Evolutionary conservation across 805 yeast genomes (phyloP).

Genomic region (Metschnikowia borealis): DNA sequence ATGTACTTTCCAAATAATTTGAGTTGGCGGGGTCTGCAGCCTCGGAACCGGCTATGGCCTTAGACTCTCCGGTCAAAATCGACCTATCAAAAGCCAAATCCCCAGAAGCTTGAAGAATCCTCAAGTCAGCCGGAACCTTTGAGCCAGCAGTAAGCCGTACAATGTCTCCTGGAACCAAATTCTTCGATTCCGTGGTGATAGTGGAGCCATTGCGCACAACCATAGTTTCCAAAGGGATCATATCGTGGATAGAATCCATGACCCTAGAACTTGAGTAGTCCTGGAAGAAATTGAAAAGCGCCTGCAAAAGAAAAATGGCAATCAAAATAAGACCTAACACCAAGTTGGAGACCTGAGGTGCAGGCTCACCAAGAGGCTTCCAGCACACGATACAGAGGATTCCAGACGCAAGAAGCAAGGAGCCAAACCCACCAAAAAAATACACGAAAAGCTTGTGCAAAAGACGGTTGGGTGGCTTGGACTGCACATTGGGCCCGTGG

Average conservation of each 20-base stretch:
- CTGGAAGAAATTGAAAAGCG: slow-evolving; percentile 42
- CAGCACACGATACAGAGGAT: slow-evolving; percentile 41
- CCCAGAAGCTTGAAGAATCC: slow-evolving; percentile 34
- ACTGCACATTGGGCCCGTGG: slow-evolving; percentile 35
- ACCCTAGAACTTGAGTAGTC: slow-evolving; percentile 46
- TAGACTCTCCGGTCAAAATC: slow-evolving; percentile 48
- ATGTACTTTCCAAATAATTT: slow-evolving; percentile 40
- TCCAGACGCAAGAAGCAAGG: slow-evolving; percentile 39
- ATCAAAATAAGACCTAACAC: slow-evolving; percentile 41
- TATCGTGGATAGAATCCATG: slow-evolving; percentile 43
- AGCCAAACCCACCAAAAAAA: slow-evolving; percentile 49
- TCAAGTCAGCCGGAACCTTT: slow-evolving; percentile 46
- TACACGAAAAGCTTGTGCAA: slow-evolving; percentile 33
- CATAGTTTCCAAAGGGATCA: slow-evolving; percentile 39
- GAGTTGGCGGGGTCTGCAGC: slow-evolving; percentile 25
- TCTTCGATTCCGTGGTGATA: slow-evolving; percentile 26
- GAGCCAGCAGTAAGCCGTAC: slow-evolving; percentile 35
- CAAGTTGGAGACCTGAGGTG: slow-evolving; percentile 40
- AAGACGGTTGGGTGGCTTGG: slow-evolving; percentile 34
- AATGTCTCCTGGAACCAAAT: slow-evolving; percentile 45
- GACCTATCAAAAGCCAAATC: slow-evolving; percentile 45
- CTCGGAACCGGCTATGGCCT: slow-evolving; percentile 31
- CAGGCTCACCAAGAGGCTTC: slow-evolving; percentile 47
- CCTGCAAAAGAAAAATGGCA: slow-evolving; percentile 40
- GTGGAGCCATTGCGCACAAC: slow-evolving; percentile 34